Conservation (phyloP, 441 rosid genomes). For the Croton setiger region DNA sequence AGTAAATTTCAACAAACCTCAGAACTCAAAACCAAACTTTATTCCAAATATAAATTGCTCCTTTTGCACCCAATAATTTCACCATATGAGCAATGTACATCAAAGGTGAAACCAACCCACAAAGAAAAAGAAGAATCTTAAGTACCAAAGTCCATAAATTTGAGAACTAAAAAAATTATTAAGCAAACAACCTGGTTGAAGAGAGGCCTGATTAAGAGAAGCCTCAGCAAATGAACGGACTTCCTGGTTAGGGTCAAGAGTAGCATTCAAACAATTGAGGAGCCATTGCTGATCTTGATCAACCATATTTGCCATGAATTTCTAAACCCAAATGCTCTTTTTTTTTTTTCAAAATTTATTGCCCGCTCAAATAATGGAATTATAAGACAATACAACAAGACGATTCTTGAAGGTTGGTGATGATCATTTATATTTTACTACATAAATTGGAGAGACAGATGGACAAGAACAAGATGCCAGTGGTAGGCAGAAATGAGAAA, state of each 20-base stretch:
- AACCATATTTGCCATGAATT: slow-evolving; percentile 36
- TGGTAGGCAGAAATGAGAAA: background rate
- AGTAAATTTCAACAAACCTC: background rate
- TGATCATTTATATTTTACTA: background rate
- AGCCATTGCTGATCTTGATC: slow-evolving; percentile 97
- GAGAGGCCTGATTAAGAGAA: slow-evolving; percentile 83
- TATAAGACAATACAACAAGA: too few relatives aligned
- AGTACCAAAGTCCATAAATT: background rate
- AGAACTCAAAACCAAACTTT: background rate
- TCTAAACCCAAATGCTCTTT: background rate
- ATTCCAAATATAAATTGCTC: background rate
- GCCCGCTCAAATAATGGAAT: background rate
- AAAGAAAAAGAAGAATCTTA: background rate
- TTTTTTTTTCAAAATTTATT: slow-evolving; percentile 3
- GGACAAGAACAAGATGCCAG: background rate
- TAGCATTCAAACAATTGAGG: slow-evolving; percentile 76
- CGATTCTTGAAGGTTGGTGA: background rate
- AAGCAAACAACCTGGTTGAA: slow-evolving; percentile 66
- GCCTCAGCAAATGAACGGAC: slow-evolving; percentile 89
- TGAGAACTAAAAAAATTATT: background rate
- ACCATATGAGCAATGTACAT: background rate
- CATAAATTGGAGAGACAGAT: background rate
- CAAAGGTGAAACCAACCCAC: background rate
- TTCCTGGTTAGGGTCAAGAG: slow-evolving; percentile 79
- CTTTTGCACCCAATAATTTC: background rate